Conservation (phyloP, 306 rosid genomes). For the Corylus americana region DNA sequence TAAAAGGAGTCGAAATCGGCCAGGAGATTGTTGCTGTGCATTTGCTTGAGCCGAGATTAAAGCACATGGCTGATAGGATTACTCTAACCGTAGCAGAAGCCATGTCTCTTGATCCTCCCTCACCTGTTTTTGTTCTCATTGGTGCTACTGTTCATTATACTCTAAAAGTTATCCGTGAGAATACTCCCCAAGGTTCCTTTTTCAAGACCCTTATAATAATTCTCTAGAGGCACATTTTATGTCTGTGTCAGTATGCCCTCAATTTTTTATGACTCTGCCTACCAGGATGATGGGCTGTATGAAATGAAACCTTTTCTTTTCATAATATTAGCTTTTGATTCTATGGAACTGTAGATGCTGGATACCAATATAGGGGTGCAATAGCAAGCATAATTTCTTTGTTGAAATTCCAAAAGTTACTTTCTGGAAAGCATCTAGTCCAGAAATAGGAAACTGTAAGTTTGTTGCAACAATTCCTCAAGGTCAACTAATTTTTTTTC, state of each 20-base stretch:
- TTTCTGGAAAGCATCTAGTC: neutral
- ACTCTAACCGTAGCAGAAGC: slow-evolving; percentile 96
- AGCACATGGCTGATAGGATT: slow-evolving; percentile 70
- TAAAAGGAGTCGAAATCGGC: slow-evolving; percentile 84
- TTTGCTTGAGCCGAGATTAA: slow-evolving; percentile 69
- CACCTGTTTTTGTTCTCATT: slow-evolving; percentile 84
- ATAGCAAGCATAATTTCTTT: neutral
- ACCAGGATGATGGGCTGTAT: slow-evolving; percentile 17
- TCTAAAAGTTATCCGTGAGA: slow-evolving; percentile 76
- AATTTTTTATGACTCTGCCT: slow-evolving; percentile 4
- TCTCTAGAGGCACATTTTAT: slow-evolving; percentile 11
- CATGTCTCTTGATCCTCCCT: slow-evolving; percentile 86
- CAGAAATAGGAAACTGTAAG: neutral
- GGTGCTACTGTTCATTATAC: slow-evolving; percentile 72
- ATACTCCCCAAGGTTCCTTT: slow-evolving; percentile 73
- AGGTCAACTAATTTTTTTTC: neutral
- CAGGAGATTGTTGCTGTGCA: slow-evolving; percentile 80
- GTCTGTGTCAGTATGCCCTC: slow-evolving; percentile 22
- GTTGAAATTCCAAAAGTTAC: neutral
- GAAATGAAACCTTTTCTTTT: neutral
- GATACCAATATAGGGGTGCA: neutral
- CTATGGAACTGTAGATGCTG: neutral
- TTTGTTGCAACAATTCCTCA: neutral
- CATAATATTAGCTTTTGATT: neutral
- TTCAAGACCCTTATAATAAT: slow-evolving; percentile 13